Evolutionary conservation across 306 rosid genomes (phyloP).

Genomic region (Hippophae rhamnoides): DNA sequence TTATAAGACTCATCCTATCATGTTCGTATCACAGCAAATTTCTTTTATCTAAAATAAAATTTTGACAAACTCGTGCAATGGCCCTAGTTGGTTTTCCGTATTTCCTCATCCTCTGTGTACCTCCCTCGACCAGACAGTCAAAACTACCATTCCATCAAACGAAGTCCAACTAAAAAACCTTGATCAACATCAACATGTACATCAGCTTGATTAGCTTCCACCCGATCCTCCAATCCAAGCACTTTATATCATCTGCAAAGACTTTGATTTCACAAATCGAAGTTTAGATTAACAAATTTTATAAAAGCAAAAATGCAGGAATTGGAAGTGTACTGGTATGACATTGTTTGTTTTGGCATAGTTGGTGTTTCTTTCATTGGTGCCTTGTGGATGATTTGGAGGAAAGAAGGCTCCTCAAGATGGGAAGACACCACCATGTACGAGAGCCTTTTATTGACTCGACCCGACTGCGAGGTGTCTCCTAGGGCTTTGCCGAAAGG

Average conservation of each 20-base stretch:
- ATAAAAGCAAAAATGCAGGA: constrained; percentile 21
- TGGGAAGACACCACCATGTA: constrained; percentile 22
- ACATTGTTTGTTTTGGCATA: constrained; percentile 56
- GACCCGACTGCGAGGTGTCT: constrained; percentile 20
- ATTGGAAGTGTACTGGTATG: constrained; percentile 53
- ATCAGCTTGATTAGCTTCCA: no score
- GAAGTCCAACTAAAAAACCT: not conserved
- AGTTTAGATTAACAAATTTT: not conserved
- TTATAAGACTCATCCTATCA: no score
- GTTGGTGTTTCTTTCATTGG: constrained; percentile 28
- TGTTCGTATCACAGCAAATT: no score
- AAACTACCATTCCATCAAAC: constrained; percentile 35
- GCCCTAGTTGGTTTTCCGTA: no score
- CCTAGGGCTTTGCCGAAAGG: constrained; percentile 31
- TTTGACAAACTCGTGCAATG: no score
- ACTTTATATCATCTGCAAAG: not conserved
- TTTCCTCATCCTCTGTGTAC: no score
- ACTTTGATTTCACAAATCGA: constrained; percentile 2
- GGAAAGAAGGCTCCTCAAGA: constrained; percentile 26
- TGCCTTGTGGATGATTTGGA: constrained; percentile 49
- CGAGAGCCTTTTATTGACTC: constrained; percentile 38
- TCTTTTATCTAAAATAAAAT: no score
- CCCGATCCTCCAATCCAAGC: not conserved
- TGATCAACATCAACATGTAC: not conserved
- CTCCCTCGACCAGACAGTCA: constrained; percentile 31